Conservation (phyloP, 2,329 filamentous ascomycete genomes). For the Aspergillus pseudonomiae region DNA sequence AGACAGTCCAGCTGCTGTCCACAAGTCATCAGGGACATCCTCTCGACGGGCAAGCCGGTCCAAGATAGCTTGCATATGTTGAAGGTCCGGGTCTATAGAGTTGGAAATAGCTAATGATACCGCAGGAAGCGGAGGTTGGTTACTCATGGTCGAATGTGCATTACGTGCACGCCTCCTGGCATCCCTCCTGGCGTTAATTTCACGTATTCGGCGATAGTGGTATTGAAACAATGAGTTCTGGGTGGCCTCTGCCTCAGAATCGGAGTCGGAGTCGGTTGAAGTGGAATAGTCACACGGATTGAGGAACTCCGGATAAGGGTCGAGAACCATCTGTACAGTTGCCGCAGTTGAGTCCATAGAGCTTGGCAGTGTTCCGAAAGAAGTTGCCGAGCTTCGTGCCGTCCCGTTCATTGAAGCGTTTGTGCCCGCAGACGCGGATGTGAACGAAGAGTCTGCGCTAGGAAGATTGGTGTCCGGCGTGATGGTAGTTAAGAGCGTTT, state of each 20-base stretch:
- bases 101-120: slow-evolving; percentile 36
- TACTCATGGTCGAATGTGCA: slow-evolving; percentile 36
- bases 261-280: slow-evolving; percentile 38
- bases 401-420: slow-evolving; percentile 28
- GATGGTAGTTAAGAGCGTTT: slow-evolving; percentile 77
- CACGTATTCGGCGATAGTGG: slow-evolving; percentile 22
- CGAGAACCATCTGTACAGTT: slow-evolving; percentile 33
- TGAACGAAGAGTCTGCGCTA: slow-evolving; percentile 80
- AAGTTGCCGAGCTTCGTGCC: slow-evolving; percentile 42
- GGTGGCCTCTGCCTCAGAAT: slow-evolving; percentile 32
- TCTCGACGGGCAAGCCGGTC: slow-evolving; percentile 69
- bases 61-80: slow-evolving; percentile 72
- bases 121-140: slow-evolving; percentile 37
- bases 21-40: slow-evolving; percentile 82
- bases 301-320: slow-evolving; percentile 38
- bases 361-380: slow-evolving; percentile 47
- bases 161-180: slow-evolving; percentile 27
- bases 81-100: slow-evolving; percentile 46
- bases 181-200: slow-evolving; percentile 24
- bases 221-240: slow-evolving; percentile 24
- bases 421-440: slow-evolving; percentile 53
- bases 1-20: slow-evolving; percentile 70
- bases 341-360: slow-evolving; percentile 25
- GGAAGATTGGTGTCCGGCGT: slow-evolving; percentile 80
- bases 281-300: slow-evolving; percentile 43